Evolutionary conservation across 371 early-diverging fungal species (phyloP).

Genomic region (Basidiobolus meristosporus): DNA sequence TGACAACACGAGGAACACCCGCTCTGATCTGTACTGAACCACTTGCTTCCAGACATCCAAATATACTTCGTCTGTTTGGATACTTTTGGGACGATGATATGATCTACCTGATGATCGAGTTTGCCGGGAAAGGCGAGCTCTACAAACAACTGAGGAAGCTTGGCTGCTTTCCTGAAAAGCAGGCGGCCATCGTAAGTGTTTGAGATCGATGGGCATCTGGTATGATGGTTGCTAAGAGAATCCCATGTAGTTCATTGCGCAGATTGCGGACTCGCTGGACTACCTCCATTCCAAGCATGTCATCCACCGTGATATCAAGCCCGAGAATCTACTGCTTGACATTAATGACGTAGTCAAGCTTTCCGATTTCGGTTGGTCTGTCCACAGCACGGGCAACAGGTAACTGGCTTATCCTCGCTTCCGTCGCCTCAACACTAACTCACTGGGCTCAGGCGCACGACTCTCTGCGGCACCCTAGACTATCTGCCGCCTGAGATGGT

Average conservation of each 20-base stretch:
- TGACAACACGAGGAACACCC: too few relatives aligned
- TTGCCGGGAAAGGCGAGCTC: slow-evolving; percentile 87
- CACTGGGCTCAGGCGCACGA: slow-evolving; percentile 69
- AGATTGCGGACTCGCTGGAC: slow-evolving; percentile 69
- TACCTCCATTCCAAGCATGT: slow-evolving; percentile 90
- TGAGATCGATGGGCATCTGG: too few relatives aligned
- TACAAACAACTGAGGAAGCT: slow-evolving; percentile 57
- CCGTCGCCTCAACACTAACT: too few relatives aligned
- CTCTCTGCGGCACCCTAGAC: slow-evolving; percentile 95
- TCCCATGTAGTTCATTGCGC: slow-evolving; percentile 74
- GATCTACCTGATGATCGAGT: slow-evolving; percentile 92
- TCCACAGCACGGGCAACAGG: slow-evolving; percentile 75
- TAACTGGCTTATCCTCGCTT: too few relatives aligned
- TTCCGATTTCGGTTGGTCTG: slow-evolving; percentile 99
- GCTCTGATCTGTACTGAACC: not conserved
- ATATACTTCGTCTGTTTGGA: slow-evolving; percentile 88
- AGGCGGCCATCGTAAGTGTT: slow-evolving; percentile 44
- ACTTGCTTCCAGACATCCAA: slow-evolving; percentile 45
- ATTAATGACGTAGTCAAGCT: slow-evolving; percentile 77
- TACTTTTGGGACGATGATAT: slow-evolving; percentile 91
- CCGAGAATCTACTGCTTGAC: slow-evolving; percentile 90
- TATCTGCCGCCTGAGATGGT: slow-evolving; percentile 95
- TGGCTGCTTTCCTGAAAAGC: slow-evolving; percentile 50
- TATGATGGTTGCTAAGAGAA: too few relatives aligned
- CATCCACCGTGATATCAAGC: slow-evolving; percentile 95